Evolutionary conservation across 352 stramenopile genomes (phyloP), one percentile per base, ranked within the genome.

Genomic region (Globisporangium parvum): DNA sequence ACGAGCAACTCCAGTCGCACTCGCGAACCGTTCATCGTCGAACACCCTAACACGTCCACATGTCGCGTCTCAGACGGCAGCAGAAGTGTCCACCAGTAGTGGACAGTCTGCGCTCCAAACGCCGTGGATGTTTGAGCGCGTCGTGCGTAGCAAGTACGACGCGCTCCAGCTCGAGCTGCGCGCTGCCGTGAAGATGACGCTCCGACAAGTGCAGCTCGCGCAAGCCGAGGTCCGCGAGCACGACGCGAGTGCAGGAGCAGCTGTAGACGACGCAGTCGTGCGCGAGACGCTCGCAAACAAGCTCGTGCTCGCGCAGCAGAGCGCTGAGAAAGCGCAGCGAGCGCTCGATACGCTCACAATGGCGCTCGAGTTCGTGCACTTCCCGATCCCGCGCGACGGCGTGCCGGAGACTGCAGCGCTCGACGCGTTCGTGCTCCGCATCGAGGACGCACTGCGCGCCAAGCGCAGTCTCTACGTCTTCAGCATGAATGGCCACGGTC

Each of bases 391-490:
- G 1, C 69, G 75, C 4, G 66, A 87, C 53, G 59, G 65, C 6
- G 61, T 75, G 1, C 62, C 71, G 1, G 39, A 41, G 21, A n/a
- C 20, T 0, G 15, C 67, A 9, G 31, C 59, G 14, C 20, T 87
- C 8, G 51, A 73, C 9, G 6, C 26, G 14, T 71, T 85, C 20
- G 47, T 86, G 18, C 14, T 65, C 6, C 14, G 21, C 0, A 50
- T 91, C 11, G 84, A 94, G 54, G 54, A 66, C 8, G 63, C 67
- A 4, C 57, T 94, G 21, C 80, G 81, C 28, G 55, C 44, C 0
- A 63, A 69, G 8, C 69, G 85, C 47, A 84, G 74, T 48, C n/a
- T 94, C 14, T 92, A 87, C 55, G 53, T 90, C 2, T 94, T 94
- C 61, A 91, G 80, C 60, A 67, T 65, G 41, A 61, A 80, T 9